A percentile compares a stretch with the other conserved stretches of the same genome.
Conservation (phyloP, 805 yeast genomes). For the Zygoascus tannicola region DNA sequence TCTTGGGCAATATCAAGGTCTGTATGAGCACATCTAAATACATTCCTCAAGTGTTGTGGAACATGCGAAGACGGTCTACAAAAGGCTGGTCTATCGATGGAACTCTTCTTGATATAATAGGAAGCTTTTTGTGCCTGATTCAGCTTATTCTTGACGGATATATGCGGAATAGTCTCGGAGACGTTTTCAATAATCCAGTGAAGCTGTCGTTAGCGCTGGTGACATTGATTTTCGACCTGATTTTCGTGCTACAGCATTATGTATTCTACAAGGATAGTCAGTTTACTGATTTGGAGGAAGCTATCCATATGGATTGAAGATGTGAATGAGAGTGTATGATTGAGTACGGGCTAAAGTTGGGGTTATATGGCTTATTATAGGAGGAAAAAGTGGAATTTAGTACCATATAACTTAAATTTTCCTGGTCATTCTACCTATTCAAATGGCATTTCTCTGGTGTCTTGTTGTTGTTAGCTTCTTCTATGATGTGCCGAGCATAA, state of each 20-base stretch:
- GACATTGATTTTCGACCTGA: constrained; percentile 25
- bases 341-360: too few relatives aligned
- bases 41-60: constrained; percentile 40
- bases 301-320: too few relatives aligned
- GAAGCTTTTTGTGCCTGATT: constrained; percentile 32
- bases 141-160: constrained; percentile 36
- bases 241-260: constrained; percentile 27
- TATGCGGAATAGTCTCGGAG: constrained; percentile 26
- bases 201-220: constrained; percentile 36
- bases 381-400: too few relatives aligned
- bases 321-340: too few relatives aligned
- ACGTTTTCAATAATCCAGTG: constrained; percentile 34
- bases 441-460: too few relatives aligned
- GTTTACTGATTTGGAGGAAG: too few relatives aligned
- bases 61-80: constrained; percentile 35
- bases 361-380: too few relatives aligned
- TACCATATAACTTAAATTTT: too few relatives aligned
- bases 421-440: too few relatives aligned
- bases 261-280: constrained; percentile 5
- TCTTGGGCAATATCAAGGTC: constrained; percentile 38
- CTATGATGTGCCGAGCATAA: too few relatives aligned
- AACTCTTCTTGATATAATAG: constrained; percentile 35
- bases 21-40: constrained; percentile 38
- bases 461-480: too few relatives aligned
- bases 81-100: constrained; percentile 38